Evolutionary conservation across 1,284 basidiomycete genomes (phyloP), one percentile per base, ranked within the genome.

Genomic region (Amylostereum chailletii): DNA sequence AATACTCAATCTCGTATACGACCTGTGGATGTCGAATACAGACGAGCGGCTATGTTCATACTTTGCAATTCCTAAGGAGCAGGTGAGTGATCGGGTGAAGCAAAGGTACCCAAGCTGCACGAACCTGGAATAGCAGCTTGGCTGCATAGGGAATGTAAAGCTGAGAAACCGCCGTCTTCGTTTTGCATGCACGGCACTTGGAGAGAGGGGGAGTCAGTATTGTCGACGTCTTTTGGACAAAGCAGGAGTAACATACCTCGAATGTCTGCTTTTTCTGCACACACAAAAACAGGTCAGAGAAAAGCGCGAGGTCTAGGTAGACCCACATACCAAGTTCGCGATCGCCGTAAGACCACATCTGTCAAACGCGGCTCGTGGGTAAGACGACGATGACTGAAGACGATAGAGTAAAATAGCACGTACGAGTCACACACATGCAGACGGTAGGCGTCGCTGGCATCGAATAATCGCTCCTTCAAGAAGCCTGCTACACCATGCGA

Each of bases 401-500:
- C 6, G 39, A 8, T 40, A 41, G 41, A 27, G 33, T 11, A 47
- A 34, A 42, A 42, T 32, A 42, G 47, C 26, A 55, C 90, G 61
- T 57, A 94, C 88, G 94, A 91, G 66, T 97, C 94, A 65, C 94
- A 97, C 52, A 97, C 92, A 64, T 97, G 94, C 47, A 97, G 71
- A 46, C 94, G 82, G 69, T 94, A 95, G n/a, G 91, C 93, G 66
- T 96, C 94, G 61, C 90, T 94, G 26, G 87, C 88, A 68, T 93
- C 92, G 61, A 93, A 94, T 65, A 95, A 73, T 57, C 92, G 86
- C 71, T 95, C 93, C 68, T 95, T 95, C 67, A 99, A 69, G 83
- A 99, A 99, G 2, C 83, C 90, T 36, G 96, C 95, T 57, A 98
- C 94, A 67, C 96, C 96, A 72, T 99, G 96, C 37, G 95, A 96